phyloP scores from a whole-genome alignment of 495 filamentous ascomycete species.

The Viridothelium virens region DNA sequence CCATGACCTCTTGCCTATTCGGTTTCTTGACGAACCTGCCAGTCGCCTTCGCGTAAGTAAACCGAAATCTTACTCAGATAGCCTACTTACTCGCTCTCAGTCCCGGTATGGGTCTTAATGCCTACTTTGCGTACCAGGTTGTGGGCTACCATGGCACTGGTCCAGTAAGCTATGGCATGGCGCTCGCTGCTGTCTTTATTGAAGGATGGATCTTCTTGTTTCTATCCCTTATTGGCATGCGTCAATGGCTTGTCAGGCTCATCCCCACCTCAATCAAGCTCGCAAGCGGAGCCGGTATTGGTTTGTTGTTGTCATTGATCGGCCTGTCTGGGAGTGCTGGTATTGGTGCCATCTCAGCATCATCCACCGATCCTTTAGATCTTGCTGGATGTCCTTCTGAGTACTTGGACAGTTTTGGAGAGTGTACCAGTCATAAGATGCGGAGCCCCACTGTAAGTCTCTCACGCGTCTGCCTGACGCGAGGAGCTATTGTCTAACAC shows the following conservation, averaged over 20 bases:
- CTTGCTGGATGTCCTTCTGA: slow-evolving; percentile 57
- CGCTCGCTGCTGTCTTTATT: slow-evolving; percentile 73
- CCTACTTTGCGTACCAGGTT: slow-evolving; percentile 76
- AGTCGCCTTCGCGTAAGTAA: slow-evolving; percentile 52
- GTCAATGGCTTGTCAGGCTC: slow-evolving; percentile 73
- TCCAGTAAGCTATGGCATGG: slow-evolving; percentile 57
- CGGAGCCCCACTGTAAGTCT: slow-evolving; percentile 48
- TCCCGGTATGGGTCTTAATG: slow-evolving; percentile 78
- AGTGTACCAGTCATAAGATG: slow-evolving; percentile 58
- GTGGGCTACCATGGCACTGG: slow-evolving; percentile 65
- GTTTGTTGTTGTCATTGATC: slow-evolving; percentile 71
- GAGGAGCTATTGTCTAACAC: neutral
- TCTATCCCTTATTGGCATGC: slow-evolving; percentile 64
- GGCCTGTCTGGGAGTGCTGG: slow-evolving; percentile 72
- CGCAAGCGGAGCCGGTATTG: slow-evolving; percentile 74
- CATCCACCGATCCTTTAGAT: slow-evolving; percentile 50
- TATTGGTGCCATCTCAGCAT: slow-evolving; percentile 63
- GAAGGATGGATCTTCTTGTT: slow-evolving; percentile 67
- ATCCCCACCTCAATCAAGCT: slow-evolving; percentile 75
- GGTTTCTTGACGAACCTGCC: slow-evolving; percentile 68
- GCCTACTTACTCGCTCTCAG: neutral
- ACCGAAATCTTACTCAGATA: neutral
- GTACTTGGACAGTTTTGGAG: slow-evolving; percentile 34
- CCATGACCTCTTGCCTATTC: slow-evolving; percentile 63
- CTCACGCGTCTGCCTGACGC: neutral